A percentile compares a stretch with the other conserved stretches of the same genome.
Conservation (phyloP, 768 basidiomycete genomes). For the Leccinum disarticulatum region DNA sequence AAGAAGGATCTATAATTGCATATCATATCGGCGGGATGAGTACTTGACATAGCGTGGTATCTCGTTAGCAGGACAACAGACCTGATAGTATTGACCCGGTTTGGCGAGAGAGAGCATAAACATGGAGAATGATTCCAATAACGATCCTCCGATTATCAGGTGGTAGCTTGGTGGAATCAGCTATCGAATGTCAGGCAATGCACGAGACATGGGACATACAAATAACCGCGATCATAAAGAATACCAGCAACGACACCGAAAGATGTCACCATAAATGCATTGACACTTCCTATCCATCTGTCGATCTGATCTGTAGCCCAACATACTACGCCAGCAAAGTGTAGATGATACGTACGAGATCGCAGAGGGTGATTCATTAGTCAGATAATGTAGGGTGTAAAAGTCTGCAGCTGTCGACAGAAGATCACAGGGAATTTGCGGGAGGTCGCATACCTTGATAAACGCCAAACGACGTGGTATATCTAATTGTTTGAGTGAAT, state of each 20-base stretch:
- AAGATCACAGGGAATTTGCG: not conserved
- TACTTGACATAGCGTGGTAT: not conserved
- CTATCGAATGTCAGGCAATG: not conserved
- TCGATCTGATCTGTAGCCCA: not conserved
- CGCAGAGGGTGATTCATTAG: slow-evolving; percentile 32
- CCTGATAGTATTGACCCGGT: slow-evolving; percentile 44
- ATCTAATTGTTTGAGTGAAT: slow-evolving; percentile 24
- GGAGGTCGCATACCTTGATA: slow-evolving; percentile 35
- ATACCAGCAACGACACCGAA: slow-evolving; percentile 43
- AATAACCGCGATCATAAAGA: slow-evolving; percentile 54
- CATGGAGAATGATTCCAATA: slow-evolving; percentile 41
- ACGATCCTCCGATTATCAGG: slow-evolving; percentile 44
- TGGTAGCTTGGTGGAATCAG: slow-evolving; percentile 35
- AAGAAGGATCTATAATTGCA: slow-evolving; percentile 42
- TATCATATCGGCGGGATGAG: not conserved
- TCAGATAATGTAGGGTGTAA: slow-evolving; percentile 38
- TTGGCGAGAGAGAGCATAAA: slow-evolving; percentile 48
- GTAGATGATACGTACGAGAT: slow-evolving; percentile 35
- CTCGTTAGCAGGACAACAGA: slow-evolving; percentile 16
- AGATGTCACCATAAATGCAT: slow-evolving; percentile 39
- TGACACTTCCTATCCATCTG: slow-evolving; percentile 49
- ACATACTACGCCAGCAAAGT: not conserved
- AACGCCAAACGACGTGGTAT: slow-evolving; percentile 39
- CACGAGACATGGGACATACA: slow-evolving; percentile 27
- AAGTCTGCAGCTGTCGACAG: slow-evolving; percentile 30